A percentile compares a stretch with the other conserved stretches of the same genome.
Conservation (phyloP, 768 basidiomycete genomes). For the Hericium alpestre region DNA sequence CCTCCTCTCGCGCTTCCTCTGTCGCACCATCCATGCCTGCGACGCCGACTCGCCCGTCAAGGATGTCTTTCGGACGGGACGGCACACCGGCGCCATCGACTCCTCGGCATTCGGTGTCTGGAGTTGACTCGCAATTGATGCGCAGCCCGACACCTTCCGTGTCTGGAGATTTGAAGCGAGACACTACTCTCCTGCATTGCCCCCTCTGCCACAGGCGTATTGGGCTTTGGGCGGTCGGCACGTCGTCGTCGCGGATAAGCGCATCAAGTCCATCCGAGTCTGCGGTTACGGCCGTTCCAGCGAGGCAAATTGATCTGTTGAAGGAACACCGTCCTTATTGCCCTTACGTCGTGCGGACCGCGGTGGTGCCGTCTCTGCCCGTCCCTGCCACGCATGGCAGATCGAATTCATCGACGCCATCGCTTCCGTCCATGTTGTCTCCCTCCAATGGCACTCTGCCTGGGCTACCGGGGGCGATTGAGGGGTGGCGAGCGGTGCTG, state of each 20-base stretch:
- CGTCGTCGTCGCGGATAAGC: slow-evolving; percentile 8
- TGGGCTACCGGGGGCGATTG: slow-evolving; percentile 29
- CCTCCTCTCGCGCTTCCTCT: slow-evolving; percentile 18
- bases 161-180: slow-evolving; percentile 17
- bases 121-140: slow-evolving; percentile 2
- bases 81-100: slow-evolving; percentile 8
- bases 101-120: slow-evolving; percentile 4
- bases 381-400: slow-evolving; percentile 9
- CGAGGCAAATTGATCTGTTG: slow-evolving; percentile 57
- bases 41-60: slow-evolving; percentile 8
- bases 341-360: slow-evolving; percentile 71
- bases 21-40: slow-evolving; percentile 19
- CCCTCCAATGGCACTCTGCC: slow-evolving; percentile 25
- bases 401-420: slow-evolving; percentile 10
- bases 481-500: slow-evolving; percentile 78
- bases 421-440: slow-evolving; percentile 15
- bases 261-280: slow-evolving; percentile 2
- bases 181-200: slow-evolving; percentile 10
- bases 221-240: slow-evolving; percentile 9
- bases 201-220: slow-evolving; percentile 11
- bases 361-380: slow-evolving; percentile 47
- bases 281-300: slow-evolving; percentile 15
- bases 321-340: slow-evolving; percentile 81
- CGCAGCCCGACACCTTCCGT: slow-evolving; percentile 9
- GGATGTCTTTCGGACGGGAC: background rate